Evolutionary conservation across 2,329 filamentous ascomycete species (phyloP).

Genomic region (Colletotrichum siamense): DNA sequence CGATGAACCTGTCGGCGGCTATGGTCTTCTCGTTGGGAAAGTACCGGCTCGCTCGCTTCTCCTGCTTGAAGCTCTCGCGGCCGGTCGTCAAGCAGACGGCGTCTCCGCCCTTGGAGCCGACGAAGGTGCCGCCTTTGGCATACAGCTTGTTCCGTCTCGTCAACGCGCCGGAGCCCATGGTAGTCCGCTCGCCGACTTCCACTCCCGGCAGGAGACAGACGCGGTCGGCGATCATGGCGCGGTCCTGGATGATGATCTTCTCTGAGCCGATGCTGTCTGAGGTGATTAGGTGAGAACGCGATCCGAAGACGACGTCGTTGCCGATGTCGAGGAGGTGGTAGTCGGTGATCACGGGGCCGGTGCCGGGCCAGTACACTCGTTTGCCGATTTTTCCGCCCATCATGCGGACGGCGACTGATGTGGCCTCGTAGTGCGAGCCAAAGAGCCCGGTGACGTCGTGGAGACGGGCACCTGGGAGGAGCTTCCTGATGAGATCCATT

Average conservation of each 20-base stretch:
- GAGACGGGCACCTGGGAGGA: slow-evolving; percentile 49
- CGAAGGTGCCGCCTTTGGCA: slow-evolving; percentile 50
- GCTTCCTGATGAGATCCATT: slow-evolving; percentile 44
- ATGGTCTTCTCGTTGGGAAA: slow-evolving; percentile 4
- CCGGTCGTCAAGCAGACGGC: slow-evolving; percentile 45
- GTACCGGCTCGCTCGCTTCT: slow-evolving; percentile 8
- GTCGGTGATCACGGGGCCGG: slow-evolving; percentile 57
- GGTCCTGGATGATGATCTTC: slow-evolving; percentile 48
- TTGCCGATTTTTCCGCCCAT: slow-evolving; percentile 58
- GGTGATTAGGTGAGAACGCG: slow-evolving; percentile 57
- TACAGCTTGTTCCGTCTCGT: slow-evolving; percentile 52
- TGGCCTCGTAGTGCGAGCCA: slow-evolving; percentile 61
- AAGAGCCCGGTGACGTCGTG: slow-evolving; percentile 55
- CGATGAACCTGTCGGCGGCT: not conserved
- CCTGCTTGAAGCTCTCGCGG: slow-evolving; percentile 4
- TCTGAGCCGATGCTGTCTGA: slow-evolving; percentile 57
- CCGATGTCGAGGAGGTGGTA: slow-evolving; percentile 62
- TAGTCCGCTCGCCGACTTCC: slow-evolving; percentile 50
- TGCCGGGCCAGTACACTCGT: slow-evolving; percentile 63
- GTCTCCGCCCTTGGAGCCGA: slow-evolving; percentile 57
- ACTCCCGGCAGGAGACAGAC: slow-evolving; percentile 58
- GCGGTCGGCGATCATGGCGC: slow-evolving; percentile 63
- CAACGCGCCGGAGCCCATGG: slow-evolving; percentile 60
- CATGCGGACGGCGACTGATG: slow-evolving; percentile 53
- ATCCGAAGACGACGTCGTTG: slow-evolving; percentile 65